Evolutionary conservation across 768 basidiomycete species (phyloP).

Genomic region (Leccinum barrowsii): DNA sequence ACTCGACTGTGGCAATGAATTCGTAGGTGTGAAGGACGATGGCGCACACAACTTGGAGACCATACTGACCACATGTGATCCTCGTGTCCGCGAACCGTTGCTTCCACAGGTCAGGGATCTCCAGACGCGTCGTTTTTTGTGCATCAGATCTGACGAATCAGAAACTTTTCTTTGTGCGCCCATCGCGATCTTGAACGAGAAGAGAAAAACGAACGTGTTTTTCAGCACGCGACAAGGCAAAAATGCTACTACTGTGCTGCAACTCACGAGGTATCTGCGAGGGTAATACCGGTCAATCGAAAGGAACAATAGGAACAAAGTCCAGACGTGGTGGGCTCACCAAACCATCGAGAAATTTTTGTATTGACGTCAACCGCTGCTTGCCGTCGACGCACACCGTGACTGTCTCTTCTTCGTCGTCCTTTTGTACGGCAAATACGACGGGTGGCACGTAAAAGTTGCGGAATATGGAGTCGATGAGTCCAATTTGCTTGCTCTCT

Average conservation of each 20-base stretch:
- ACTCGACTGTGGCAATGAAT: conserved; percentile 53
- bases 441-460: conserved; percentile 54
- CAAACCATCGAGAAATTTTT: conserved; percentile 46
- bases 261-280: conserved; percentile 24
- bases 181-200: not conserved
- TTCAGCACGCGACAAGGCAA: no score
- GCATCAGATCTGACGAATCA: conserved; percentile 56
- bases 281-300: conserved; percentile 5
- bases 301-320: not conserved
- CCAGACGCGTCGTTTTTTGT: conserved; percentile 40
- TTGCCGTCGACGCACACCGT: conserved; percentile 53
- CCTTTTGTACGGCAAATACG: conserved; percentile 42
- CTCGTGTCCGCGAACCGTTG: conserved; percentile 48
- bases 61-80: conserved; percentile 63
- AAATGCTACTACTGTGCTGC: no score
- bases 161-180: conserved; percentile 54
- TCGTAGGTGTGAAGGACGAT: not conserved
- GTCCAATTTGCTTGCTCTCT: conserved; percentile 54
- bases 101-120: conserved; percentile 54
- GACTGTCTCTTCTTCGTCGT: conserved; percentile 39
- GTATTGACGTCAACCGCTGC: conserved; percentile 47
- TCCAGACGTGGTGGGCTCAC: conserved; percentile 22
- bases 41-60: not conserved
- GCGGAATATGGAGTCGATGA: conserved; percentile 49
- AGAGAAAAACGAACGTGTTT: no score